These are phyloP conservation scores for Lentithecium fluviatile DNA, from an alignment of 495 filamentous ascomycete genomes.

Conservation along the genomic window DNA sequence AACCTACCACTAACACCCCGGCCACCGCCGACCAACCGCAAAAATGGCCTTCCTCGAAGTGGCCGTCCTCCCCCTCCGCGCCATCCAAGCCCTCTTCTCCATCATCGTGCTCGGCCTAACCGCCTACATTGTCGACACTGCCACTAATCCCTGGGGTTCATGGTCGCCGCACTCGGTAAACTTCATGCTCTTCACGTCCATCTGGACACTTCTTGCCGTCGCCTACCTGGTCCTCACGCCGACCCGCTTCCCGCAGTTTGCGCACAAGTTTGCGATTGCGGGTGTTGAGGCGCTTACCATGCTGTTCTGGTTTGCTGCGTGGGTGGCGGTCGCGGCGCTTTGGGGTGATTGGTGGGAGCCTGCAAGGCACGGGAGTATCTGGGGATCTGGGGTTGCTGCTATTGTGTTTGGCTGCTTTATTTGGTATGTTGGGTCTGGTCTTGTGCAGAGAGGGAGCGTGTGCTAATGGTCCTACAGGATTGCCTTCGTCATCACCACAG, in stretches of 20 bases:
- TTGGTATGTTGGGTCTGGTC: conserved; percentile 49
- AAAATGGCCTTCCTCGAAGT: conserved; percentile 6
- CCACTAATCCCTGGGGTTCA: background rate
- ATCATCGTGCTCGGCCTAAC: conserved; percentile 73
- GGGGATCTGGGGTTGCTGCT: conserved; percentile 52
- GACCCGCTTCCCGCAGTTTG: conserved; percentile 55
- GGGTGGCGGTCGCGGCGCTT: conserved; percentile 67
- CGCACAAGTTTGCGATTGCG: conserved; percentile 61
- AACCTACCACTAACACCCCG: no score
- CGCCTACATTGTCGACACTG: conserved; percentile 51
- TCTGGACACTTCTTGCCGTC: conserved; percentile 71
- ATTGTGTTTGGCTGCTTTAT: conserved; percentile 58
- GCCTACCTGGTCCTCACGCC: conserved; percentile 66
- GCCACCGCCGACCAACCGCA: no score
- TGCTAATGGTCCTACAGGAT: conserved; percentile 43
- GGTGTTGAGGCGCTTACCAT: conserved; percentile 67
- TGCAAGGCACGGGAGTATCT: conserved; percentile 47
- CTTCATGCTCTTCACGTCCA: conserved; percentile 71
- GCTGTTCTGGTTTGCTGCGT: conserved; percentile 86
- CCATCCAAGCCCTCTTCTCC: conserved; percentile 62
- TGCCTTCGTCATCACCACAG: conserved; percentile 52
- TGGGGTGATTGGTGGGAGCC: conserved; percentile 48
- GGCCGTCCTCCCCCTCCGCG: conserved; percentile 52
- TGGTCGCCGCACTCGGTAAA: conserved; percentile 52
- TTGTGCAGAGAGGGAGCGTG: background rate